Conservation (phyloP, 2,329 filamentous ascomycete species). For the Fusarium sp. region DNA sequence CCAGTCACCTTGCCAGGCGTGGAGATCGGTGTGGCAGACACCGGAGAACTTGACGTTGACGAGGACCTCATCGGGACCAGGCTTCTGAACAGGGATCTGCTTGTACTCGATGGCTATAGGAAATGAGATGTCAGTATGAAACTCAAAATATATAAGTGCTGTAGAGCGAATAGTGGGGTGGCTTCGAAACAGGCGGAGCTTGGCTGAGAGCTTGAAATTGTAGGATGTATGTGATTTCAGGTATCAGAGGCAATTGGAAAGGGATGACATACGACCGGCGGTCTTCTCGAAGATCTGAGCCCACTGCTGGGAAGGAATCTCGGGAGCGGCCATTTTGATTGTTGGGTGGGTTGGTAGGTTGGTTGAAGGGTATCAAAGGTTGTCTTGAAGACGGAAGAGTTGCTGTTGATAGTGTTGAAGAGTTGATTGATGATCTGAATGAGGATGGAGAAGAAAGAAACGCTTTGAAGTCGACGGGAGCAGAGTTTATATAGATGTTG, state of each 20-base stretch:
- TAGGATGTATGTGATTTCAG: too few species aligned
- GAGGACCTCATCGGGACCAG: slow-evolving; percentile 89
- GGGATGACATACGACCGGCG: slow-evolving; percentile 69
- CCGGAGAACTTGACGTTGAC: slow-evolving; percentile 91
- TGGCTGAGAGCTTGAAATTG: background rate
- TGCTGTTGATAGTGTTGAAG: slow-evolving; percentile 36
- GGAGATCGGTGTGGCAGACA: slow-evolving; percentile 88
- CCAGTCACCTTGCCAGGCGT: slow-evolving; percentile 90
- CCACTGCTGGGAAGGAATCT: slow-evolving; percentile 87
- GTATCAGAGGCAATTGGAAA: slow-evolving; percentile 11
- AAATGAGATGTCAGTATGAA: slow-evolving; percentile 30
- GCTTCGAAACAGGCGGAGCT: slow-evolving; percentile 32
- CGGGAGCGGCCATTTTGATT: slow-evolving; percentile 47
- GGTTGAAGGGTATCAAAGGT: slow-evolving; percentile 38
- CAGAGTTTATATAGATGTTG: slow-evolving; percentile 48
- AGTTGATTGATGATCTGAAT: slow-evolving; percentile 46
- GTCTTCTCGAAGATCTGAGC: slow-evolving; percentile 89
- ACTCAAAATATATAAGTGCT: slow-evolving; percentile 10
- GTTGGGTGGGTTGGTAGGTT: slow-evolving; percentile 26
- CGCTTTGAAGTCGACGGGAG: slow-evolving; percentile 37
- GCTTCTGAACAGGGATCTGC: slow-evolving; percentile 83
- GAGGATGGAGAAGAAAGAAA: slow-evolving; percentile 44
- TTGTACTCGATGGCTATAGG: slow-evolving; percentile 73
- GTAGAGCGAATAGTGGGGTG: slow-evolving; percentile 29
- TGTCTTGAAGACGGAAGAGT: slow-evolving; percentile 39